Conservation (phyloP, 495 filamentous ascomycete species). For the Paragyromitra xinjiangensis region DNA sequence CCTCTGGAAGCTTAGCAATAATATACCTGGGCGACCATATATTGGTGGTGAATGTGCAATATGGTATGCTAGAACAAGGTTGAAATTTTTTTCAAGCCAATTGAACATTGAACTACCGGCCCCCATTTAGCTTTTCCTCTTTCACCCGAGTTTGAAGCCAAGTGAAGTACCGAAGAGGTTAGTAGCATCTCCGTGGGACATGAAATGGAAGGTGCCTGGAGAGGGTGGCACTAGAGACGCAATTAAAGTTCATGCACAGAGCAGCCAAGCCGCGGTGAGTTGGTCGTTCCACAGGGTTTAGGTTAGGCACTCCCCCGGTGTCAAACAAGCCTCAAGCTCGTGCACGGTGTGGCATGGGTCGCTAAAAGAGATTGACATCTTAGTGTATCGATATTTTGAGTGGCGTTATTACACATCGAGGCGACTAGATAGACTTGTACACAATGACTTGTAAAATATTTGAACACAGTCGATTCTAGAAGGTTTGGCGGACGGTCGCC, state of each 20-base stretch:
- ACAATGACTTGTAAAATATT: neutral
- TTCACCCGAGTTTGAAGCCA: neutral
- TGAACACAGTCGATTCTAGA: neutral
- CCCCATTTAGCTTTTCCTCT: conserved; percentile 15
- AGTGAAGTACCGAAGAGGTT: conserved; percentile 19
- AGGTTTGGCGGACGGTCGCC: no score
- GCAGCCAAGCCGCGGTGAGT: conserved; percentile 30
- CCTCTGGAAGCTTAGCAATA: neutral
- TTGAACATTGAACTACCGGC: conserved; percentile 11
- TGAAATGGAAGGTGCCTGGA: conserved; percentile 24
- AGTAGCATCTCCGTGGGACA: neutral
- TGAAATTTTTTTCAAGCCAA: neutral
- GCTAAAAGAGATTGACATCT: conserved; percentile 31
- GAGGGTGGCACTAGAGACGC: conserved; percentile 20
- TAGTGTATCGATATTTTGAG: neutral
- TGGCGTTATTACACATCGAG: neutral
- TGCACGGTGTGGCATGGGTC: conserved; percentile 15
- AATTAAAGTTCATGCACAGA: conserved; percentile 40
- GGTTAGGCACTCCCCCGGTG: neutral
- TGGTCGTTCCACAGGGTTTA: conserved; percentile 6
- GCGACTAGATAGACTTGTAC: neutral
- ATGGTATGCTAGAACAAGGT: conserved; percentile 7
- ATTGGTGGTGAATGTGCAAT: neutral
- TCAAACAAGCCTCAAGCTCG: conserved; percentile 20
- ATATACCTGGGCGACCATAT: neutral